Percentiles rank a stretch among this genome's conserved stretches.
These are phyloP conservation scores for Sanguinoderma infundibulare DNA, from an alignment of 1,284 basidiomycete genomes.

Conservation along the genomic window DNA sequence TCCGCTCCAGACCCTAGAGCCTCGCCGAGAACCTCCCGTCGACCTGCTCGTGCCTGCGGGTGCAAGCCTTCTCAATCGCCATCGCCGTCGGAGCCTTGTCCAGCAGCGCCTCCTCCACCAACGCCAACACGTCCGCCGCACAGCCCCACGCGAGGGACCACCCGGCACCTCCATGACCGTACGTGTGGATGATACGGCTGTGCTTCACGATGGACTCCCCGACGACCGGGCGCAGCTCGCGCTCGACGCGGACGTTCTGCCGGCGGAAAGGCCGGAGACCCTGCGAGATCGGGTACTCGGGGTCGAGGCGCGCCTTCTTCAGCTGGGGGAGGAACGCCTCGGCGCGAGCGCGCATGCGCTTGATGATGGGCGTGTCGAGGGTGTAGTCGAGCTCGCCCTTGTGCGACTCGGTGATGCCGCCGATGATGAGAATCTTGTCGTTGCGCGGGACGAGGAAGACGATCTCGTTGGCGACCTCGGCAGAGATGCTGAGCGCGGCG, in stretches of 20 bases:
- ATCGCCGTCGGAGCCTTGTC: background rate
- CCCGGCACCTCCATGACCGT: slow-evolving; percentile 40
- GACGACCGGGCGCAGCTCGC: slow-evolving; percentile 30
- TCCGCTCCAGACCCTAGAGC: background rate
- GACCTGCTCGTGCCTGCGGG: background rate
- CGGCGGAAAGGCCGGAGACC: slow-evolving; percentile 40
- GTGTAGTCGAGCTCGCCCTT: slow-evolving; percentile 37
- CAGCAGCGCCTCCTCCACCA: background rate
- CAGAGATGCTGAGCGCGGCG: slow-evolving; percentile 34
- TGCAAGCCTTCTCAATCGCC: background rate
- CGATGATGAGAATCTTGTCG: slow-evolving; percentile 38
- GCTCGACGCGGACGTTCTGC: slow-evolving; percentile 40
- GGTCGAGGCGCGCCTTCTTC: slow-evolving; percentile 37
- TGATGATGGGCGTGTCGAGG: slow-evolving; percentile 38
- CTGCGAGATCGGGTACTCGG: slow-evolving; percentile 36
- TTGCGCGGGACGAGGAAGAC: slow-evolving; percentile 42
- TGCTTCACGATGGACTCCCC: slow-evolving; percentile 19
- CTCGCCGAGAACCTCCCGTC: background rate
- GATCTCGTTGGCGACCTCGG: slow-evolving; percentile 33
- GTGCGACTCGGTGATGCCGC: slow-evolving; percentile 37
- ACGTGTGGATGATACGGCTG: slow-evolving; percentile 40
- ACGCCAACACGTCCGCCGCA: background rate
- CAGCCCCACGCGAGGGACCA: slow-evolving; percentile 4
- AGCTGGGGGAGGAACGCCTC: slow-evolving; percentile 38
- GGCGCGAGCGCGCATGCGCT: slow-evolving; percentile 39